Percentiles rank a stretch among this genome's conserved stretches.
Conservation (phyloP, 345 rosid species). For the Rhizophora apiculata region DNA sequence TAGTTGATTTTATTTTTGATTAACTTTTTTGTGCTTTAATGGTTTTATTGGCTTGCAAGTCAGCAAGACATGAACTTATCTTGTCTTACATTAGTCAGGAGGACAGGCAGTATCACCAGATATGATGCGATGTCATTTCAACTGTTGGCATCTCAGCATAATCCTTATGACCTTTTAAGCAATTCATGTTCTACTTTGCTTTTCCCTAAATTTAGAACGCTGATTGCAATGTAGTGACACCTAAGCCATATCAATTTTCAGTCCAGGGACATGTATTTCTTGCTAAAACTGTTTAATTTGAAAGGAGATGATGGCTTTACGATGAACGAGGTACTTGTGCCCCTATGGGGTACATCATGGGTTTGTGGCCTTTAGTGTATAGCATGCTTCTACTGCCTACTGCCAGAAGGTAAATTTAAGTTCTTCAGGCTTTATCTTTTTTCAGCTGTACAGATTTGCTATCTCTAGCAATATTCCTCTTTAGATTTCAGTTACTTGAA, state of each 20-base stretch:
- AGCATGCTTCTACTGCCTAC: slow-evolving; percentile 81
- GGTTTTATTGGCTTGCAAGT: not conserved
- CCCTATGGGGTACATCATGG: slow-evolving; percentile 89
- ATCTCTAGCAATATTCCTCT: no score
- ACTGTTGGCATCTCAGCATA: no score
- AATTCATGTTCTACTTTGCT: not conserved
- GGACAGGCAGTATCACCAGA: no score
- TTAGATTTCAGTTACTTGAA: no score
- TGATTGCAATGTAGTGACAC: not conserved
- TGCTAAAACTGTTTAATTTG: slow-evolving; percentile 74
- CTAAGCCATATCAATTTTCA: slow-evolving; percentile 21
- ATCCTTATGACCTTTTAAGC: not conserved
- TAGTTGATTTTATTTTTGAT: not conserved
- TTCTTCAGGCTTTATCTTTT: slow-evolving; percentile 1
- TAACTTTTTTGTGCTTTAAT: not conserved
- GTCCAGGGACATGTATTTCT: slow-evolving; percentile 76
- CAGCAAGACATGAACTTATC: not conserved
- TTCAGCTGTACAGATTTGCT: not conserved
- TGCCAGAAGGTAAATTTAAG: slow-evolving; percentile 59
- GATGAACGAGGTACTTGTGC: slow-evolving; percentile 82
- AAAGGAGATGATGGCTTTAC: slow-evolving; percentile 77
- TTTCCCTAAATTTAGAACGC: not conserved
- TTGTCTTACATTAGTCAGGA: no score
- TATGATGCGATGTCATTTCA: no score
- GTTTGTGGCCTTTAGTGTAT: slow-evolving; percentile 79